These are phyloP conservation scores for Spizellomyces punctatus DNA, from an alignment of 192 early-diverging fungal species.

Conservation along the genomic window DNA sequence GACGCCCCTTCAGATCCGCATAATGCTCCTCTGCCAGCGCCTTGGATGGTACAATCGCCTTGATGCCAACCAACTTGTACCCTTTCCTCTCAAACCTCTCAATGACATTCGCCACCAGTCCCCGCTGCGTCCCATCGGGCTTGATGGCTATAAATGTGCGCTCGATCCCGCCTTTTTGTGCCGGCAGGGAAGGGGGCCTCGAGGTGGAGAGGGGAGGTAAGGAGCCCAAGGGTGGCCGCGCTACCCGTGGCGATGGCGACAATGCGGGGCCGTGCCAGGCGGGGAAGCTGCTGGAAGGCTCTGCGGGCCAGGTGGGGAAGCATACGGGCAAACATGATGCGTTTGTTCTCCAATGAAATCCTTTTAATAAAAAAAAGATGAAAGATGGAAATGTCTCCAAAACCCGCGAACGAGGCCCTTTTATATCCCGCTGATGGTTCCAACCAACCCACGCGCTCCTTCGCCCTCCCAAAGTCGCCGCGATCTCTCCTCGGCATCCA, in stretches of 20 bases:
- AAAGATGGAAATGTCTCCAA: too few relatives aligned
- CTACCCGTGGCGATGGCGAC: too few relatives aligned
- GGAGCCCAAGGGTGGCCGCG: too few relatives aligned
- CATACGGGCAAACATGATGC: constrained; percentile 3
- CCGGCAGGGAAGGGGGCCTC: constrained; percentile 46
- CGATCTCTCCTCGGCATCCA: neutral
- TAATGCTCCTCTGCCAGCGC: constrained; percentile 83
- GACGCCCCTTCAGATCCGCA: constrained; percentile 76
- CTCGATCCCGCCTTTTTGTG: constrained; percentile 64
- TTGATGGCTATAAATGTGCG: constrained; percentile 75
- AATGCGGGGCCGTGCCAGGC: too few relatives aligned
- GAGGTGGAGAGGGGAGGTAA: constrained; percentile 6
- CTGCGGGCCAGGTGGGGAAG: neutral
- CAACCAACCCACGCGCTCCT: too few relatives aligned
- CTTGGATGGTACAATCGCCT: constrained; percentile 65
- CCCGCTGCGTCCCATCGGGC: constrained; percentile 70
- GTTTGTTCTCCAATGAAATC: too few relatives aligned
- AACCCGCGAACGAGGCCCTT: too few relatives aligned
- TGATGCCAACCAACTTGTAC: constrained; percentile 88
- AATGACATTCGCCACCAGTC: constrained; percentile 85
- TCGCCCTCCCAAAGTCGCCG: too few relatives aligned
- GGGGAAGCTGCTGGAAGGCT: neutral
- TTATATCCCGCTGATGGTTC: too few relatives aligned
- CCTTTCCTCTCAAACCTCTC: constrained; percentile 81
- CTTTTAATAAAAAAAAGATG: too few relatives aligned